phyloP scores from a whole-genome alignment of 2,329 filamentous ascomycete genomes.

The Dothidotthia symphoricarpi region DNA sequence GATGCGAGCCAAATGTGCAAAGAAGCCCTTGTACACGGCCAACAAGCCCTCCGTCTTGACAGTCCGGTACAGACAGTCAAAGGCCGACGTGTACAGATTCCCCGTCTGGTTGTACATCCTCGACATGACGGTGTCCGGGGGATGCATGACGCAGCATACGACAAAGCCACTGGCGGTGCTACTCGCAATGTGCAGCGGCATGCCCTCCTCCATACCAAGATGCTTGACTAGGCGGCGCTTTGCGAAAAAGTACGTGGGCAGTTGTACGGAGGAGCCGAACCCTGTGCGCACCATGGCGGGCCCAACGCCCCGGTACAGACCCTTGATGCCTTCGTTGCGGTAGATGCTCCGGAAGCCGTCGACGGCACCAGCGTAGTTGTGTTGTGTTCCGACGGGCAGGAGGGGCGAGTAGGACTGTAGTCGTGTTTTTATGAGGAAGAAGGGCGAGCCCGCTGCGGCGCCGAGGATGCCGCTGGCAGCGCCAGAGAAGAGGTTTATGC shows the following conservation, averaged over 20 bases:
- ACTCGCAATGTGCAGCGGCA: constrained; percentile 81
- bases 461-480: constrained; percentile 87
- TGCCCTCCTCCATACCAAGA: constrained; percentile 85
- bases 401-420: constrained; percentile 92
- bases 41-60: constrained; percentile 86
- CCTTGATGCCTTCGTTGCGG: constrained; percentile 69
- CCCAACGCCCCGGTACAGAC: constrained; percentile 84
- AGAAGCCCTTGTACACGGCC: constrained; percentile 96
- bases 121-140: constrained; percentile 98
- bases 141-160: constrained; percentile 97
- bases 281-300: constrained; percentile 96
- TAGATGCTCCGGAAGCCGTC: constrained; percentile 84
- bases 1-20: constrained; percentile 90
- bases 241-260: constrained; percentile 97
- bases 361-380: constrained; percentile 80
- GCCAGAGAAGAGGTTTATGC: constrained; percentile 90
- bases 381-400: constrained; percentile 93
- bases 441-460: constrained; percentile 88
- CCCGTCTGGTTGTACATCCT: constrained; percentile 98
- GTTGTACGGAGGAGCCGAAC: constrained; percentile 91
- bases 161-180: constrained; percentile 91
- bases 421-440: constrained; percentile 96
- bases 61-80: constrained; percentile 90
- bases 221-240: constrained; percentile 82
- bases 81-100: constrained; percentile 89